Base-by-base conservation (phyloP, 2,329 filamentous ascomycete species). In the Trichophyton rubrum region DNA sequence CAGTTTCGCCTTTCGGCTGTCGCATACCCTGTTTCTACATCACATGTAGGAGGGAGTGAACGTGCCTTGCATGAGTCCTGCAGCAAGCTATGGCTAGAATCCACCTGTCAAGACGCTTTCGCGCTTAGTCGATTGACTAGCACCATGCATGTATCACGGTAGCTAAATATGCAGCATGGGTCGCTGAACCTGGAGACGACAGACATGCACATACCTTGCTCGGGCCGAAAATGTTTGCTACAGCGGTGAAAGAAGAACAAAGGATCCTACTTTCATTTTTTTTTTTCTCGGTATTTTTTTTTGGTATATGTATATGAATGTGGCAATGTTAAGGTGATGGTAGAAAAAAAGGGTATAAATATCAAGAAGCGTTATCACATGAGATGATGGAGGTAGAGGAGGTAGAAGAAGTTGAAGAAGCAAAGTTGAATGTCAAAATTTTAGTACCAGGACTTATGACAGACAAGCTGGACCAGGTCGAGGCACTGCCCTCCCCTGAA, bases 181-280 rank as follows among this genome's bases (percentile, higher is more conserved):
- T 43, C n/a, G 7, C 15, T 7, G 15, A 11, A 47, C 8, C 17
- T 20, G 17, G n/a, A 11, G 43, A 45, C 15, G 17, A 7, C 41
- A 20, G 2, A 45, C 17, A 45, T 45, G 41, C 41, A 45, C 17
- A 45, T 45, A 45, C 41, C 33, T 13, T 45, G 41, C 41, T 45
- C 17, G 41, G 41, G 7, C 20, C 49, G 22, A 27, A n/a, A 9
- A 20, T 27, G 45, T 13, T 3, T 55, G 15, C 24, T 33, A n/a
- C 15, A 55, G 7, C 15, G 15, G 51, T 55, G 51, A 55, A 55
- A 55, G 51, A 55, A 55, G 51, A 55, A 55, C 51, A 35, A 55
- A 55, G 51, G 13, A 55, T 55, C 15, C 51, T 55, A 55, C 51
- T 55, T 55, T 55, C 51, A 55, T 55, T 55, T 55, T 55, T 53